Evolutionary conservation across 2,329 filamentous ascomycete species (phyloP).

Genomic region (Penicillium sp.): DNA sequence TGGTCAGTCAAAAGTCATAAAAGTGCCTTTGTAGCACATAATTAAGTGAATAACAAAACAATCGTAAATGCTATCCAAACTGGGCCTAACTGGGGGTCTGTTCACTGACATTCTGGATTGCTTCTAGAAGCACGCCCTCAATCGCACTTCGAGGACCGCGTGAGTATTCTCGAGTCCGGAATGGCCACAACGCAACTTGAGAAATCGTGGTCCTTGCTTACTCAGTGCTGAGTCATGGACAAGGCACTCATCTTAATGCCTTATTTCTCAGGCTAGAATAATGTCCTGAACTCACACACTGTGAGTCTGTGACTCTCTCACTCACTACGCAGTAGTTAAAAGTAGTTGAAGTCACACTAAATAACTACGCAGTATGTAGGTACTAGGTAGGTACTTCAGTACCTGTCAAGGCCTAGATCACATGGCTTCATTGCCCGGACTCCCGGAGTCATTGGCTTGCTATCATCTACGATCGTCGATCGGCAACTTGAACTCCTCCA

Average conservation of each 20-base stretch:
- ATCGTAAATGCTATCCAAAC: conserved; percentile 2
- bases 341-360: too few relatives aligned
- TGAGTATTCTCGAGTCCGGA: conserved; percentile 45
- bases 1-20: conserved; percentile 21
- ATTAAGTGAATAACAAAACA: conserved; percentile 2
- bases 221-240: neutral
- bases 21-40: conserved; percentile 1
- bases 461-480: too few relatives aligned
- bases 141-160: conserved; percentile 42
- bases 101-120: conserved; percentile 27
- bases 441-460: too few relatives aligned
- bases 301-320: too few relatives aligned
- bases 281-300: too few relatives aligned
- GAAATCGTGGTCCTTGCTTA: conserved; percentile 3
- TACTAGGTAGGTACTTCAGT: too few relatives aligned
- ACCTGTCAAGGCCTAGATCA: too few relatives aligned
- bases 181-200: conserved; percentile 36
- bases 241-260: neutral
- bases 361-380: too few relatives aligned
- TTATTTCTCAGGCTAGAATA: neutral
- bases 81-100: conserved; percentile 13
- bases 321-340: too few relatives aligned
- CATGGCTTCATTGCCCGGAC: too few relatives aligned
- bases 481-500: too few relatives aligned
- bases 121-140: conserved; percentile 22